phyloP scores from a whole-genome alignment of 495 filamentous ascomycete genomes.

The Bathelium albidoporum region DNA sequence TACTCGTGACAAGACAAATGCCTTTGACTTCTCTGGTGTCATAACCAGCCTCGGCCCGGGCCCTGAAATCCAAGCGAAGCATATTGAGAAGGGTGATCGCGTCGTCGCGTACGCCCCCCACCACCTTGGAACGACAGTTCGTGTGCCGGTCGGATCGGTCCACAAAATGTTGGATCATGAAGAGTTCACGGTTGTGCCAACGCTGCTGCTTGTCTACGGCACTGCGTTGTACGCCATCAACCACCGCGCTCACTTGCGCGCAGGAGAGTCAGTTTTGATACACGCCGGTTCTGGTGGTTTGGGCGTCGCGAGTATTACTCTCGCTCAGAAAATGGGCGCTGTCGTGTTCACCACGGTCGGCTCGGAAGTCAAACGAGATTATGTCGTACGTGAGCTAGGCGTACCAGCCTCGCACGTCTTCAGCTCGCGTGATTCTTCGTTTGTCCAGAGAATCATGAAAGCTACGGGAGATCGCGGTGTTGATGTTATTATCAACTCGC shows the following conservation, averaged over 20 bases:
- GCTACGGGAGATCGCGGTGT: slow-evolving; percentile 12
- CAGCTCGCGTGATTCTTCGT: not conserved
- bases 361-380: slow-evolving; percentile 31
- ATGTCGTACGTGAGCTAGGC: slow-evolving; percentile 29
- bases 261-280: slow-evolving; percentile 39
- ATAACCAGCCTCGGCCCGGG: not conserved
- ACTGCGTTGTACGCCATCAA: slow-evolving; percentile 34
- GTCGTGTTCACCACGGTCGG: slow-evolving; percentile 40
- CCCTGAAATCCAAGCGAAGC: too few species aligned
- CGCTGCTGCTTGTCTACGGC: slow-evolving; percentile 33
- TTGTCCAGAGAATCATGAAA: not conserved
- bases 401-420: slow-evolving; percentile 37
- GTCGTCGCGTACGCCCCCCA: not conserved
- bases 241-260: slow-evolving; percentile 24
- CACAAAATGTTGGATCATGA: not conserved
- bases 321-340: slow-evolving; percentile 29
- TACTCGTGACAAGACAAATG: not conserved
- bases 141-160: not conserved
- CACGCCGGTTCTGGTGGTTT: slow-evolving; percentile 39
- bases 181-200: slow-evolving; percentile 33
- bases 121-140: not conserved
- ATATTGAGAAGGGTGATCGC: slow-evolving; percentile 7
- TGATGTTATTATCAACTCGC: slow-evolving; percentile 17
- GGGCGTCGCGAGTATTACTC: slow-evolving; percentile 39
- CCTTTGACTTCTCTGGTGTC: not conserved